A percentile compares a stretch with the other conserved stretches of the same genome.
Conservation (phyloP, 1,284 basidiomycete species). For the Ustilago sp. region DNA sequence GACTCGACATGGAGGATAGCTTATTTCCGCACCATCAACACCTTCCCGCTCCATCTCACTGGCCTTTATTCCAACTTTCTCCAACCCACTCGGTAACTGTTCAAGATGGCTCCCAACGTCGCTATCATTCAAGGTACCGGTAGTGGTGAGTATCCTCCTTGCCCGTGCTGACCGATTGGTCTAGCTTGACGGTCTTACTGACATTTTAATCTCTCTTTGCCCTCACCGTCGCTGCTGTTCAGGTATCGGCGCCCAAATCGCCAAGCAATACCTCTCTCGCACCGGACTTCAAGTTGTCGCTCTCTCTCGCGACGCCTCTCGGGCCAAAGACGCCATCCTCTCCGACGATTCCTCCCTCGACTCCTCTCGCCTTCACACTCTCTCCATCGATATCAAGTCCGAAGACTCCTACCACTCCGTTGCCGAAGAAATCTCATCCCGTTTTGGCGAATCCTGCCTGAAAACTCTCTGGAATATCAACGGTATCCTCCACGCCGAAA, state of each 20-base stretch:
- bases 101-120: constrained; percentile 51
- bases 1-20: background rate
- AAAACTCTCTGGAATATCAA: constrained; percentile 72
- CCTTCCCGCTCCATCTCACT: background rate
- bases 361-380: constrained; percentile 68
- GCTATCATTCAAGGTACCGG: constrained; percentile 61
- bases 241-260: constrained; percentile 59
- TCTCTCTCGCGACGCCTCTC: constrained; percentile 69
- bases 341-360: constrained; percentile 36
- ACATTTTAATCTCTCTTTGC: background rate
- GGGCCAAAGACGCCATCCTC: constrained; percentile 67
- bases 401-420: constrained; percentile 70
- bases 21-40: background rate
- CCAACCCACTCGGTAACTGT: too few relatives aligned
- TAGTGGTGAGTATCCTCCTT: constrained; percentile 35
- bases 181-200: background rate
- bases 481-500: constrained; percentile 75
- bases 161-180: background rate
- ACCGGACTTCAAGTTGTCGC: constrained; percentile 71
- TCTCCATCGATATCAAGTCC: constrained; percentile 70
- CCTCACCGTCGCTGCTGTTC: background rate
- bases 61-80: background rate
- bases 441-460: constrained; percentile 70
- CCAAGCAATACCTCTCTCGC: constrained; percentile 65
- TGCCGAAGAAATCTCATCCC: constrained; percentile 68